Percentiles rank a stretch among this genome's conserved stretches.
Evolutionary conservation across 2,329 filamentous ascomycete species (phyloP).

Genomic region (Zalaria obscura): DNA sequence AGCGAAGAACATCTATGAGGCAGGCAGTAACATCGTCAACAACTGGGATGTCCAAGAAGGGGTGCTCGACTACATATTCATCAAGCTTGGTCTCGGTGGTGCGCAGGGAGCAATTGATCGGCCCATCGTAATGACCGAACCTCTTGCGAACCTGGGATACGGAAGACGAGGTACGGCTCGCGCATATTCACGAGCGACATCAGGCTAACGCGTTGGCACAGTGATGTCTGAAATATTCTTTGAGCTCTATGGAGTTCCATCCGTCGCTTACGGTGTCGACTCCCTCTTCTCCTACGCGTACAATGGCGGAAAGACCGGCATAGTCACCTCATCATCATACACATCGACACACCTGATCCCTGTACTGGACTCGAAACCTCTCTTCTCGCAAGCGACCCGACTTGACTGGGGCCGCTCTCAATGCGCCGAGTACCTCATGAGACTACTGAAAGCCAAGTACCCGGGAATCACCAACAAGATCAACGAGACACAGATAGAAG

Average conservation of each 20-base stretch:
- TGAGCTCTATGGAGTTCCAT: constrained; percentile 85
- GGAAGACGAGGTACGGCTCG: constrained; percentile 41
- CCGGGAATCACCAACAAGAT: constrained; percentile 55
- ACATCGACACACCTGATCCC: constrained; percentile 93
- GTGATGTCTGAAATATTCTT: constrained; percentile 92
- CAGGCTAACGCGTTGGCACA: constrained; percentile 1
- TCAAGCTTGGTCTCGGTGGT: constrained; percentile 80
- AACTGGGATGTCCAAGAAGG: constrained; percentile 99
- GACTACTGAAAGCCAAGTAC: constrained; percentile 83
- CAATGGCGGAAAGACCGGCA: constrained; percentile 74
- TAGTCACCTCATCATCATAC: constrained; percentile 84
- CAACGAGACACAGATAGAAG: constrained; percentile 72
- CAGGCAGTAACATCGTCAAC: constrained; percentile 77
- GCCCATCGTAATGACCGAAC: constrained; percentile 89
- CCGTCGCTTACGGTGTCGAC: constrained; percentile 86
- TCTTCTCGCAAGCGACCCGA: constrained; percentile 72
- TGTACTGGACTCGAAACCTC: constrained; percentile 71
- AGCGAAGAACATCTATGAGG: constrained; percentile 80
- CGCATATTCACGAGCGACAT: constrained; percentile 28
- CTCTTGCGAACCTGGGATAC: constrained; percentile 81
- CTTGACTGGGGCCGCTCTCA: constrained; percentile 93
- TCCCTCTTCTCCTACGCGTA: constrained; percentile 91
- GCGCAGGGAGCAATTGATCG: constrained; percentile 62
- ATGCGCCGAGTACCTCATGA: constrained; percentile 77
- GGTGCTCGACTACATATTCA: constrained; percentile 82